These are phyloP conservation scores for Phytopythium oedochilum DNA, from an alignment of 352 stramenopile species.

Conservation along the genomic window DNA sequence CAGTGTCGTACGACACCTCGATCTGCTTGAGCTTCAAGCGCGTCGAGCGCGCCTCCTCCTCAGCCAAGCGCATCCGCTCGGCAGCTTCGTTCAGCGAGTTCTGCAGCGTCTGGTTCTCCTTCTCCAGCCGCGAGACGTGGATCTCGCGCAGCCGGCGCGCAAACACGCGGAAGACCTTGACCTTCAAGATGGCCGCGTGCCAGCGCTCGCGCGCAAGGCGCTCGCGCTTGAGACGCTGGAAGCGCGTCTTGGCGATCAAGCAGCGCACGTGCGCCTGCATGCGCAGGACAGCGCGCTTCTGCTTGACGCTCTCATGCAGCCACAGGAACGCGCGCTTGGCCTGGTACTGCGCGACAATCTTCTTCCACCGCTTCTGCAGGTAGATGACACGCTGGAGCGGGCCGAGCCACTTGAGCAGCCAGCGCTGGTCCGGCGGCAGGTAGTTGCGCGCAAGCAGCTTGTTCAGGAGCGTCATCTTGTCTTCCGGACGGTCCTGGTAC, in stretches of 20 bases:
- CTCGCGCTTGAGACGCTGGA: constrained; percentile 57
- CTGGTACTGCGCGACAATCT: constrained; percentile 63
- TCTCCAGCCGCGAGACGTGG: constrained; percentile 68
- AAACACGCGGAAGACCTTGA: constrained; percentile 50
- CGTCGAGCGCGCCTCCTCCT: constrained; percentile 39
- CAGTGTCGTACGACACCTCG: constrained; percentile 48
- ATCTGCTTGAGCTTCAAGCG: constrained; percentile 53
- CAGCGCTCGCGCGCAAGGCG: constrained; percentile 63
- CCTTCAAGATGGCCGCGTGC: constrained; percentile 61
- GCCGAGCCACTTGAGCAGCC: constrained; percentile 83
- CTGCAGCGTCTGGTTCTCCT: constrained; percentile 48
- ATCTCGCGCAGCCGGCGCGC: constrained; percentile 54
- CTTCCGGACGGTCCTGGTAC: constrained; percentile 72
- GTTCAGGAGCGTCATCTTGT: constrained; percentile 82
- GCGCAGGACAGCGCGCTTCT: constrained; percentile 53
- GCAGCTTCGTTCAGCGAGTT: constrained; percentile 33
- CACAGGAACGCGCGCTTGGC: constrained; percentile 81
- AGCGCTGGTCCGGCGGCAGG: constrained; percentile 54
- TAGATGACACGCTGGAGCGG: constrained; percentile 80
- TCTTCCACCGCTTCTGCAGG: constrained; percentile 84
- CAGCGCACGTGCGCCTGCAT: constrained; percentile 64
- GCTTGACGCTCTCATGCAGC: constrained; percentile 60
- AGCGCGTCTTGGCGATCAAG: constrained; percentile 62
- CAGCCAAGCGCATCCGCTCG: constrained; percentile 26
- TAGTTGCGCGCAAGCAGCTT: constrained; percentile 68